A percentile compares a stretch with the other conserved stretches of the same genome.
Evolutionary conservation across 495 filamentous ascomycete species (phyloP).

Genomic region (Hypoxylon intermedium): DNA sequence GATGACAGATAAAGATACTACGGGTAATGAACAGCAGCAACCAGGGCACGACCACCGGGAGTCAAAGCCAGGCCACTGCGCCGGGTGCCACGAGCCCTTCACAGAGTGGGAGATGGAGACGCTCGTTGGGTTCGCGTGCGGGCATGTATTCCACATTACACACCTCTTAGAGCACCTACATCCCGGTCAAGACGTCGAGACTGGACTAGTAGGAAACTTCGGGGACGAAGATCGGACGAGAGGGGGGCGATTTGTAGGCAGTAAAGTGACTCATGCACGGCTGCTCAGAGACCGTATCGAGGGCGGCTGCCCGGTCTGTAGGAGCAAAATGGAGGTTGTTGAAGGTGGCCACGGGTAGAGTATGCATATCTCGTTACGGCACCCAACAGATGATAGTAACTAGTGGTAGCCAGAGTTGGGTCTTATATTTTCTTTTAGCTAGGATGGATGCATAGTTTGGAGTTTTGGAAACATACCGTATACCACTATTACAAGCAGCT

Average conservation of each 20-base stretch:
- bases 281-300: conserved; percentile 73
- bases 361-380: background rate
- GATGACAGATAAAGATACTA: conserved; percentile 33
- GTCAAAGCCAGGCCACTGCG: conserved; percentile 62
- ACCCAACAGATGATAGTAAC: background rate
- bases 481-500: background rate
- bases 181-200: conserved; percentile 46
- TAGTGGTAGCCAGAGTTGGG: background rate
- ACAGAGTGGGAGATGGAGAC: conserved; percentile 70
- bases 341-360: conserved; percentile 16
- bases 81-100: conserved; percentile 68
- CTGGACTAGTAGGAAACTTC: conserved; percentile 43
- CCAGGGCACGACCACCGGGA: conserved; percentile 29
- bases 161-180: conserved; percentile 69
- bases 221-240: conserved; percentile 48
- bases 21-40: conserved; percentile 15
- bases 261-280: conserved; percentile 89
- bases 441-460: background rate
- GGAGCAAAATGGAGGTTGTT: conserved; percentile 39
- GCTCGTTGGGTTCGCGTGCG: conserved; percentile 89
- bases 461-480: conserved; percentile 8
- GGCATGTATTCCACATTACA: conserved; percentile 86
- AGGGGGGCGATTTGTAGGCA: conserved; percentile 63
- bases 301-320: conserved; percentile 75
- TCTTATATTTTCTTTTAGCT: background rate